Evolutionary conservation across 768 basidiomycete genomes (phyloP).

Genomic region (Solioccasus polychromus): DNA sequence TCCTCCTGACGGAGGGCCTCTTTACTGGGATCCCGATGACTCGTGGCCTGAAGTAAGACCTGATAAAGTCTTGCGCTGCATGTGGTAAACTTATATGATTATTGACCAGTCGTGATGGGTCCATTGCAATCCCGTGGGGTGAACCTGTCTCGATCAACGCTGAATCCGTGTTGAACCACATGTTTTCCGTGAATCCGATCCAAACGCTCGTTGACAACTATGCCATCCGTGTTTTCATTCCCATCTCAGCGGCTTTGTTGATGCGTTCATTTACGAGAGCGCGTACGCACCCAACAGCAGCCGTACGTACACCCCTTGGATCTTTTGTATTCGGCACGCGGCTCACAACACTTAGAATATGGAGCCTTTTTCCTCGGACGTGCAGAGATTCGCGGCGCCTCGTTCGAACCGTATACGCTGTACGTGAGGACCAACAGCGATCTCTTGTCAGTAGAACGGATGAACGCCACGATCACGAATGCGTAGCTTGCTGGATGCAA

Average conservation of each 20-base stretch:
- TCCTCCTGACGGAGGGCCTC: constrained; percentile 9
- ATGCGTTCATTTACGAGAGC: no score
- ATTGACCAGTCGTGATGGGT: constrained; percentile 6
- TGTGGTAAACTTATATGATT: no score
- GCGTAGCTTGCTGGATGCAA: constrained; percentile 9
- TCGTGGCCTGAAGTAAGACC: no score
- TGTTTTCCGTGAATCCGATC: constrained; percentile 12
- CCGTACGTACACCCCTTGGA: constrained; percentile 3
- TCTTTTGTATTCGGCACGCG: no score
- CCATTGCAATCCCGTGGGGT: constrained; percentile 11
- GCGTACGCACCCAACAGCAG: constrained; percentile 10
- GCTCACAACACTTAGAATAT: constrained; percentile 1
- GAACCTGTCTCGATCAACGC: constrained; percentile 6
- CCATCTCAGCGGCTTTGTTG: no score
- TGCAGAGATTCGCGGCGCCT: constrained; percentile 3
- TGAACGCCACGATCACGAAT: constrained; percentile 2
- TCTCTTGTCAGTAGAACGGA: constrained; percentile 1
- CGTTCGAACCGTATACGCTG: constrained; percentile 6
- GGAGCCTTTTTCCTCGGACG: constrained; percentile 12
- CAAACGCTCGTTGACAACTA: constrained; percentile 10
- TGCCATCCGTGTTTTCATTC: constrained; percentile 5
- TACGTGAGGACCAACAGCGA: constrained; percentile 11
- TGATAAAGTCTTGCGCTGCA: no score
- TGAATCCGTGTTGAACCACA: constrained; percentile 11
- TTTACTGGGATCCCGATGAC: constrained; percentile 13